A percentile compares a stretch with the other conserved stretches of the same genome.
Evolutionary conservation across 257 asterid species (phyloP).

Genomic region (Solanum pimpinellifolium): DNA sequence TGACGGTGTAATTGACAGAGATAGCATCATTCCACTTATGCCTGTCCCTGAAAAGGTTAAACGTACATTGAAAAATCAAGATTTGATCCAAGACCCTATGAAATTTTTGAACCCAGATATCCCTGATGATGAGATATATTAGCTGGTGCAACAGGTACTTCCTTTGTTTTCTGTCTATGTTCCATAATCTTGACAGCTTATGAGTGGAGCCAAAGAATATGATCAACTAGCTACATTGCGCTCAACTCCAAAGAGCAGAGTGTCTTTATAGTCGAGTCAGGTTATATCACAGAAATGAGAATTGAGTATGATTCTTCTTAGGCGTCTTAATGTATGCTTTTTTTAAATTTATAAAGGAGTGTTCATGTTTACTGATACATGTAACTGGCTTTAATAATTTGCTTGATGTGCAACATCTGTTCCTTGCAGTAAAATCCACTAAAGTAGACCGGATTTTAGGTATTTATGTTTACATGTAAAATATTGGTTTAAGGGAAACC

Average conservation of each 20-base stretch:
- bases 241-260: background rate
- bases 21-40: constrained; percentile 62
- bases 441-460: background rate
- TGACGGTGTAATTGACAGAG: constrained; percentile 84
- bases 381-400: background rate
- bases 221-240: background rate
- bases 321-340: background rate
- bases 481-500: background rate
- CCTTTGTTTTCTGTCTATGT: background rate
- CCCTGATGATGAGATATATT: constrained; percentile 79
- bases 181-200: background rate
- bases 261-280: background rate
- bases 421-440: background rate
- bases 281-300: background rate
- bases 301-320: background rate
- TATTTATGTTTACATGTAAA: background rate
- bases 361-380: background rate
- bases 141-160: constrained; percentile 28
- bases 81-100: constrained; percentile 38
- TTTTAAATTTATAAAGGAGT: background rate
- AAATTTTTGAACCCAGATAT: constrained; percentile 67
- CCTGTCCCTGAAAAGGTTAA: constrained; percentile 77
- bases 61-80: constrained; percentile 41
- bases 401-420: background rate
- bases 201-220: background rate